Base-by-base conservation (phyloP, 108 stramenopile genomes). In the Epithemia pelagica region DNA sequence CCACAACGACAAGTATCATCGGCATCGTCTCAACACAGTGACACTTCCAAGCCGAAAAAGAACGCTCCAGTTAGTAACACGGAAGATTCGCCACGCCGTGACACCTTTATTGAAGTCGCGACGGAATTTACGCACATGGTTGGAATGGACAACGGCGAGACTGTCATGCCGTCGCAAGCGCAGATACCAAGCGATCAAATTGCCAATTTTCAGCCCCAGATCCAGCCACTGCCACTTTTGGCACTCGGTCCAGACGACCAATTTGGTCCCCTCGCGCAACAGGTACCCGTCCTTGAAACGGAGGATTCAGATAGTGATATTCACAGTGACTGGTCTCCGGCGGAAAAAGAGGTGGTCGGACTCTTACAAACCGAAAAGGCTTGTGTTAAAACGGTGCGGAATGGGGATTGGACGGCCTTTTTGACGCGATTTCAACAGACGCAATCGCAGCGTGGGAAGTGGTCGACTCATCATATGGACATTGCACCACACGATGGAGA, bases 371-470 rank as follows among this genome's bases (percentile, higher is more conserved):
- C 79, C 8, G 82, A 90, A 66, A 67, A 66, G 31, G 88, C 86
- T 20, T 79, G 80, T 0, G 88, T 94, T 15, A 94, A 94, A 61
- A 94, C 92, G 2, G 73, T 94, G 24, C 74, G 86, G 46, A 86
- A 91, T 69, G 66, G 72, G 2, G 92, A 94, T 32, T 91, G 89
- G 92, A 86, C 89, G 10, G 28, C 70, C 3, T 94, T 94, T 69
- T 58, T 94, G 32, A 58, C 79, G 27, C 87, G 88, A 22, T 91
- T 91, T 69, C 59, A 64, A 27, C 71, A 62, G 19, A 51, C 58
- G 20, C 59, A 57, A 20, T 74, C 67, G 30, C 73, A 70, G 30
- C 66, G 61, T 28, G 74, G 68, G 10, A 22, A 62, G 21, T 54
- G 56, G 29, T 65, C 32, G 23, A 68, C 58, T 23, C 0, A 64